These are phyloP conservation scores for Lophiostoma macrostomum DNA, from an alignment of 495 filamentous ascomycete genomes.

Conservation along the genomic window DNA sequence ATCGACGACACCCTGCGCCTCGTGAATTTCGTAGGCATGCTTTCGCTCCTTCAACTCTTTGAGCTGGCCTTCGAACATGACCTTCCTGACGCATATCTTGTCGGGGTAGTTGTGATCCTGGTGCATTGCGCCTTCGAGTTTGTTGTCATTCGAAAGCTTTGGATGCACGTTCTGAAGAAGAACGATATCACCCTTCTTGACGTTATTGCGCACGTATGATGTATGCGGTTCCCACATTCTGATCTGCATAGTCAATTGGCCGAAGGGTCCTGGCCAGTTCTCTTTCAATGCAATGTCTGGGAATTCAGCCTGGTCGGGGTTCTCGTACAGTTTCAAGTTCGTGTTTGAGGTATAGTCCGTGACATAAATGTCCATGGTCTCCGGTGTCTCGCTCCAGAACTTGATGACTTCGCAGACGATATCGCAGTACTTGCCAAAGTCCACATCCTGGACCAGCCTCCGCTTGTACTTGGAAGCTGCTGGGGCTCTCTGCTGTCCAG, in stretches of 20 bases:
- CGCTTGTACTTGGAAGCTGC: conserved; percentile 47
- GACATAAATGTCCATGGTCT: conserved; percentile 64
- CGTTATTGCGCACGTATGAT: conserved; percentile 48
- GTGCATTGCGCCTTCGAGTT: conserved; percentile 71
- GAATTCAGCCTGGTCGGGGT: conserved; percentile 22
- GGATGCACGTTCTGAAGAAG: conserved; percentile 69
- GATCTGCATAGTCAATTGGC: conserved; percentile 68
- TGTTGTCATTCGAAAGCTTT: conserved; percentile 51
- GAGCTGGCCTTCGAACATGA: conserved; percentile 30
- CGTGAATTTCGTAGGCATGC: conserved; percentile 8
- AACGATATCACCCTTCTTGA: conserved; percentile 61
- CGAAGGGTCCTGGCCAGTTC: conserved; percentile 73
- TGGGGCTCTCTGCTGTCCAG: no score
- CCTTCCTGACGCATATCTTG: conserved; percentile 52
- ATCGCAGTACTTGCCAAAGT: conserved; percentile 59
- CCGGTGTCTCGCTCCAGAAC: conserved; percentile 46
- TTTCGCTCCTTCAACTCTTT: conserved; percentile 9
- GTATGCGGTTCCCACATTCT: conserved; percentile 72
- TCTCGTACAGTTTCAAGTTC: conserved; percentile 54
- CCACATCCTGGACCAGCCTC: conserved; percentile 62
- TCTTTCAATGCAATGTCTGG: conserved; percentile 21
- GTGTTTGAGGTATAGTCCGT: conserved; percentile 81
- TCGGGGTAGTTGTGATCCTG: conserved; percentile 54
- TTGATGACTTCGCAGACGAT: conserved; percentile 74
- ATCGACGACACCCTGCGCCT: no score